Evolutionary conservation across 371 early-diverging fungal species (phyloP), one percentile per base, ranked within the genome.

Genomic region (Apophysomyces sp.): DNA sequence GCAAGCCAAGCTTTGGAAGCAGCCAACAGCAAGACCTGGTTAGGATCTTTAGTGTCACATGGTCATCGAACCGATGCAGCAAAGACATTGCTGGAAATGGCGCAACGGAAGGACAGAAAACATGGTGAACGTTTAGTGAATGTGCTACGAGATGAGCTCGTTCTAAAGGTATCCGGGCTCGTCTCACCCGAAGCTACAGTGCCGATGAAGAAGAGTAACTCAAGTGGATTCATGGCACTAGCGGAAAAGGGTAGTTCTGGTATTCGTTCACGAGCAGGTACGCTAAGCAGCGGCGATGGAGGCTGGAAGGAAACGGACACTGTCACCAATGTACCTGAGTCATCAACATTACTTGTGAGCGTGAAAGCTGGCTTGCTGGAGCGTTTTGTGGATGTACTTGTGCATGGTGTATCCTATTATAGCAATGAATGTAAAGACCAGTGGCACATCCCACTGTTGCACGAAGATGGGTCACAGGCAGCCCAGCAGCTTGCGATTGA

Each of bases 351-450:
- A 12, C 26, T 71, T 2, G 76, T 79, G 4, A 62, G 77, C 26
- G 78, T 89, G 12, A 82, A 82, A 30, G 81, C 82, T 1, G 89
- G 84, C 1, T 59, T 72, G n/a, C 55, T 86, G 13, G 81, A 82
- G 18, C 65, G 71, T 2, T 57, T 89, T 13, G 69, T 86, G 29
- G 84, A 87, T 29, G 71, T 81, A 0, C 66, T 85, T 12, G 71
- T 87, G 0, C 64, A 74, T 62, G 87, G 89, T 3, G 66, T 86
- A 3, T 65, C 73, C 11, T 67, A 62, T 12, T 80, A 76, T 53
- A 72, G 58, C 18, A 71, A 76, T 5, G 67, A 72, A 9, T 57
- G 80, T 21, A 65, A 68, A 29, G 79, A 83, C 8, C 83, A 86
- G 37, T 64, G 83, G 82, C 55, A 74, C n/a, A 5, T 21, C 0